Evolutionary conservation across 306 rosid genomes (phyloP).

Genomic region (Acacia confusa): DNA sequence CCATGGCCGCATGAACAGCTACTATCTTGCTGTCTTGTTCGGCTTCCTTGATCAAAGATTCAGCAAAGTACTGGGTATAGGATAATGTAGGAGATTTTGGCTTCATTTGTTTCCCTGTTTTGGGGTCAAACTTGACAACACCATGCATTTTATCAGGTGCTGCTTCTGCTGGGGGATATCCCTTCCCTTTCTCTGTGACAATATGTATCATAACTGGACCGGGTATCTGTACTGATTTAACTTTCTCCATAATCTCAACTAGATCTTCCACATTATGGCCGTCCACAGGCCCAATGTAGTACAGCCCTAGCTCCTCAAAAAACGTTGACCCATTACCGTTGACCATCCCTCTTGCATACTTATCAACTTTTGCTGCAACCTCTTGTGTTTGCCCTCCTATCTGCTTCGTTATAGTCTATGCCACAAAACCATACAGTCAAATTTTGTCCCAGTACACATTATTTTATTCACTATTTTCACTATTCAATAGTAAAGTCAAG

Average conservation of each 20-base stretch:
- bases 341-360: conserved; percentile 70
- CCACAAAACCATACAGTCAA: conserved; percentile 25
- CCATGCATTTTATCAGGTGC: conserved; percentile 84
- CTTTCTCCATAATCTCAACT: conserved; percentile 54
- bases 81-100: conserved; percentile 53
- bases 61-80: conserved; percentile 69
- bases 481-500: too few relatives aligned
- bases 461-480: too few relatives aligned
- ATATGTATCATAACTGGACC: conserved; percentile 79
- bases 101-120: conserved; percentile 67
- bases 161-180: conserved; percentile 84
- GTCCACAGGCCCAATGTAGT: conserved; percentile 80
- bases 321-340: conserved; percentile 63
- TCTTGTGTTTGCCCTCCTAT: conserved; percentile 65
- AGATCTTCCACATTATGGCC: conserved; percentile 73
- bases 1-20: conserved; percentile 87
- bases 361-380: conserved; percentile 82
- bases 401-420: conserved; percentile 60
- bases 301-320: conserved; percentile 80
- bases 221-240: conserved; percentile 62
- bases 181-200: conserved; percentile 84
- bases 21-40: conserved; percentile 65
- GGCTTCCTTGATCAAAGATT: conserved; percentile 76
- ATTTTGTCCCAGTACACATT: not conserved
- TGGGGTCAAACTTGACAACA: conserved; percentile 69